Conservation (phyloP, 2,329 filamentous ascomycete genomes). For the Pyricularia grisea region DNA sequence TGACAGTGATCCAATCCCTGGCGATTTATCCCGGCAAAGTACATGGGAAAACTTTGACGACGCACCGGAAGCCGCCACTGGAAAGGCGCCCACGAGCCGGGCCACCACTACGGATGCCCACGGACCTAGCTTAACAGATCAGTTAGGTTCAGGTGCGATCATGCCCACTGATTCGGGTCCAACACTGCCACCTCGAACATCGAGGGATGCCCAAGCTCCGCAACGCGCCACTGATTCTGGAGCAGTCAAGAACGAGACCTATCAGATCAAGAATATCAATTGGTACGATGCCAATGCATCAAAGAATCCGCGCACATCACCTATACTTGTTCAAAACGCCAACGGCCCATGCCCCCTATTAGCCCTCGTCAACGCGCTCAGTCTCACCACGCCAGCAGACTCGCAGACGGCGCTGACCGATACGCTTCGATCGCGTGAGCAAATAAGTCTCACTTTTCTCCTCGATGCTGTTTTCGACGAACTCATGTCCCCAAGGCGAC, state of each 20-base stretch:
- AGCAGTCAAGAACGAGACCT: constrained; percentile 60
- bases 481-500: constrained; percentile 33
- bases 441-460: constrained; percentile 76
- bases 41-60: constrained; percentile 28
- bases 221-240: constrained; percentile 30
- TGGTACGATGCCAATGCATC: constrained; percentile 62
- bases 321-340: constrained; percentile 83
- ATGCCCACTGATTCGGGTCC: constrained; percentile 15
- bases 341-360: constrained; percentile 93
- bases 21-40: constrained; percentile 23
- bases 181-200: constrained; percentile 12
- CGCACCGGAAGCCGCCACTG: constrained; percentile 8
- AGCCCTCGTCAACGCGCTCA: constrained; percentile 85
- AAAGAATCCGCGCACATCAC: constrained; percentile 63
- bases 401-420: constrained; percentile 64
- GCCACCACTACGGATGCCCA: background rate
- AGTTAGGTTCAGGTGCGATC: background rate
- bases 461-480: constrained; percentile 90
- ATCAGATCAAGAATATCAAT: constrained; percentile 83
- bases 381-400: constrained; percentile 66
- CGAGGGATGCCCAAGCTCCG: constrained; percentile 13
- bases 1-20: constrained; percentile 28
- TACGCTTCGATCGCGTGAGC: constrained; percentile 69
- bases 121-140: background rate
- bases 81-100: background rate